Base-by-base conservation (phyloP, 73 alveolate species). In the Vitrella brassicaformis region DNA sequence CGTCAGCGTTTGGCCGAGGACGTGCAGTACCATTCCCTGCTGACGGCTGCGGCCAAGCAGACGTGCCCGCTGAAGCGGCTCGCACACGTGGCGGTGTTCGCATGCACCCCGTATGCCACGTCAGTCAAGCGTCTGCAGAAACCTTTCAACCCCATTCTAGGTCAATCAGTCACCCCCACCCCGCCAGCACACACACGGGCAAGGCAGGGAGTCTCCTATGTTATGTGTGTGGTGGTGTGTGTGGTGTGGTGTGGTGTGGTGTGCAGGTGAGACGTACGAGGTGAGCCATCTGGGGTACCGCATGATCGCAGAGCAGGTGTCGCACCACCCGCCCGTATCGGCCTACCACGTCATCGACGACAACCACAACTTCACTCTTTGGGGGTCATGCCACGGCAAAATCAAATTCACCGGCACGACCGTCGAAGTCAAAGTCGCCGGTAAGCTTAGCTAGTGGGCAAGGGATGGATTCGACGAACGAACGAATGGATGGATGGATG, bases 1-100 rank as follows among this genome's bases (percentile, higher is more conserved):
- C n/a, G n/a, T n/a, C n/a, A 89, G 81, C 85, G 82, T 68, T 86
- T 81, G 67, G 88, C 88, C 45, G 88, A 82, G 73, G 77, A 75
- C 66, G 71, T 81, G 26, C 89, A 87, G 74, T 82, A 87, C 80
- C 78, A 80, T 39, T 28, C 75, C 47, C 64, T 86, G 66, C 77
- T 86, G 70, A 82, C 81, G 68, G 47, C 76, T 28, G 92, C 85
- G 0, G 85, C n/a, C n/a, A n/a, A n/a, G 14, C 56, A 39, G 56
- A 39, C 4, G 56, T 39, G 56, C 56, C 14, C 56, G 22, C 4
- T 39, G 22, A 39, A 39, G 22, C 47, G 92, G 28, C 71, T 81
- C 64, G 89, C 86, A 27, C 74, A 80, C 73, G 71, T 82, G 31
- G 86, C 88, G 0, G 29, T 75, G 64, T 79, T 85, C 75, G 74